Evolutionary conservation across 306 rosid species (phyloP).

Genomic region (Gastrolobium villosum): DNA sequence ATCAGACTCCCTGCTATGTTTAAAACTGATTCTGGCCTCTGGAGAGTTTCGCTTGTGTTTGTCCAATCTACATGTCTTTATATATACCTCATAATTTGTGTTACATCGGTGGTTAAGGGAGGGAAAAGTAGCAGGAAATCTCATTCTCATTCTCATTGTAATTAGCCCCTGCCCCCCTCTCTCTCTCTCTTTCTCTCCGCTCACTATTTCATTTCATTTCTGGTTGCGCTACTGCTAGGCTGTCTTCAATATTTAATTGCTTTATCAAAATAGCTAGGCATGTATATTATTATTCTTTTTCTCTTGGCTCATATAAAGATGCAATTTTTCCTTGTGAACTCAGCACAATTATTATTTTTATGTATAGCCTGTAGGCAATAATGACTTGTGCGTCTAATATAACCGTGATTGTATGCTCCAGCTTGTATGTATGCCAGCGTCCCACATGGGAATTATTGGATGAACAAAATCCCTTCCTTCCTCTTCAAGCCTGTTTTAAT

Average conservation of each 20-base stretch:
- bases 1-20: slow-evolving; percentile 42
- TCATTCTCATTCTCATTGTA: slow-evolving; percentile 72
- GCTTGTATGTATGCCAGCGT: slow-evolving; percentile 41
- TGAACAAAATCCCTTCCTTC: slow-evolving; percentile 18
- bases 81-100: slow-evolving; percentile 58
- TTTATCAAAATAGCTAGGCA: slow-evolving; percentile 54
- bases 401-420: slow-evolving; percentile 48
- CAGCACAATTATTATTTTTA: slow-evolving; percentile 43
- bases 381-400: slow-evolving; percentile 39
- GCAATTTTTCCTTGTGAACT: slow-evolving; percentile 50
- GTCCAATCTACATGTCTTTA: slow-evolving; percentile 57
- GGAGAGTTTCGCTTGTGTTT: slow-evolving; percentile 68
- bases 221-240: slow-evolving; percentile 56
- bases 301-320: slow-evolving; percentile 42
- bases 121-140: slow-evolving; percentile 52
- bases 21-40: slow-evolving; percentile 43
- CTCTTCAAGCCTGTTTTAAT: slow-evolving; percentile 33
- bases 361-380: slow-evolving; percentile 49
- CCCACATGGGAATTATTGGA: slow-evolving; percentile 50
- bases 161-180: slow-evolving; percentile 58
- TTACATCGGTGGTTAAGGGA: slow-evolving; percentile 45
- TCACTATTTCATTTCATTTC: slow-evolving; percentile 48
- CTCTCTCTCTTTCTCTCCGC: slow-evolving; percentile 31
- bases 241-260: slow-evolving; percentile 54
- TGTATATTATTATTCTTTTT: slow-evolving; percentile 54